Conservation (phyloP, 208 protist species). For the Trypanosoma rangeli region DNA sequence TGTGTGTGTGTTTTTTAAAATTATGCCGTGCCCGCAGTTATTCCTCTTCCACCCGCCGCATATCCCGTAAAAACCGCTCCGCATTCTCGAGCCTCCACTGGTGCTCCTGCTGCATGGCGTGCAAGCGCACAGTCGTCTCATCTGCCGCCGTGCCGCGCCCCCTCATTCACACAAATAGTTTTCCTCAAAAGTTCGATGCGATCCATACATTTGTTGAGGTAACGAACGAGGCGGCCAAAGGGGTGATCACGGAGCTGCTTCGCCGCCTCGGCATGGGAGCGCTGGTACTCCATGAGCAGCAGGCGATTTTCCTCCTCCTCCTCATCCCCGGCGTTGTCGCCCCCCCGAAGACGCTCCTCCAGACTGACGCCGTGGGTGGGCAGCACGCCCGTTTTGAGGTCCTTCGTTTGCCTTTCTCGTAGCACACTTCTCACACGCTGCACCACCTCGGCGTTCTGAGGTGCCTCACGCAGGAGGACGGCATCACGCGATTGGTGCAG, state of each 20-base stretch:
- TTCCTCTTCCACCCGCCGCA: not conserved
- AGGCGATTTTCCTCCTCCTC: not conserved
- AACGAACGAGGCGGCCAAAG: not conserved
- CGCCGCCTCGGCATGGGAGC: not conserved
- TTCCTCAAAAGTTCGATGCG: not conserved
- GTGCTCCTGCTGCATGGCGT: not conserved
- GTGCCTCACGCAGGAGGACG: not conserved
- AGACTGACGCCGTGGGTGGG: too few species aligned
- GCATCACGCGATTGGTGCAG: not conserved
- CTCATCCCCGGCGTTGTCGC: not conserved
- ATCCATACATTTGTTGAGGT: not conserved
- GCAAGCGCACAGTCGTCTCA: not conserved
- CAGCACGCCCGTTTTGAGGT: too few species aligned
- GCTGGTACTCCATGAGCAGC: not conserved
- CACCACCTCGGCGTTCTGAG: not conserved
- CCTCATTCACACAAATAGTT: conserved; percentile 1
- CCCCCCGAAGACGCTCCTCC: too few species aligned
- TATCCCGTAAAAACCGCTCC: not conserved
- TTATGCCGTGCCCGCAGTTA: not conserved
- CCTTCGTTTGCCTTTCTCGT: too few species aligned
- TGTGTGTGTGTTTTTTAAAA: not conserved
- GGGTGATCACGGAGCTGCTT: not conserved
- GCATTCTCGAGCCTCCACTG: not conserved
- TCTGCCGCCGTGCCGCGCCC: not conserved
- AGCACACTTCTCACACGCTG: not conserved